Evolutionary conservation across 768 basidiomycete species (phyloP), one percentile per base, ranked within the genome.

Genomic region (Suillus ampliporus): DNA sequence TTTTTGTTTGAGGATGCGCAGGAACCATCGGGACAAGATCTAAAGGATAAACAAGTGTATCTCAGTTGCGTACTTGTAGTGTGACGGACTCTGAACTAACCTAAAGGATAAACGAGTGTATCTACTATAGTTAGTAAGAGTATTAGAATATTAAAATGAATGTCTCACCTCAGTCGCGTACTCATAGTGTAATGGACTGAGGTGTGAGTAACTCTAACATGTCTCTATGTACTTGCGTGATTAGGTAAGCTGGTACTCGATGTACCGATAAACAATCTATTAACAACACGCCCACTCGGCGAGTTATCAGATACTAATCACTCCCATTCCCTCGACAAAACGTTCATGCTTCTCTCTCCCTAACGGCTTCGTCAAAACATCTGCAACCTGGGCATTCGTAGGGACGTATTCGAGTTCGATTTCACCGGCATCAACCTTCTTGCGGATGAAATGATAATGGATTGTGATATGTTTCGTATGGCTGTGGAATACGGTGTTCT

Each of bases 401-500:
- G 14, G 37, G 4, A 53, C 9, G 14, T 31, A 53, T 6, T 19
- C 7, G n/a, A 37, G 15, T 23, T 53, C 11, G 5, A 46, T 46
- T 5, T 46, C 44, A 0, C 44, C 44, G 4, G 1, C 21, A 0
- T 21, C 59, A 14, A 60, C 59, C 31, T 17, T 46, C 26, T 62
- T 15, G 17, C 9, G 11, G 46, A 62, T 62, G 56, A 57, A 62
- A 7, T 62, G 61, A 26, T 62, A 44, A 23, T 6, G 26, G 21
- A 61, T 54, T 3, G 34, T 26, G 23, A 61, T 62, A n/a, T 62
- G 56, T 31, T 62, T 62, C 1, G n/a, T 57, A 5, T 23, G 9
- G 26, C 57, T 46, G 41, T 62, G 46, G 48, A 51, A 50, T 5
- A 60, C 7, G 37, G 46, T 4, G 14, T 60, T 60, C n/a, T 34